phyloP scores from a whole-genome alignment of 2,329 filamentous ascomycete genomes.

The Phialophora expanda region DNA sequence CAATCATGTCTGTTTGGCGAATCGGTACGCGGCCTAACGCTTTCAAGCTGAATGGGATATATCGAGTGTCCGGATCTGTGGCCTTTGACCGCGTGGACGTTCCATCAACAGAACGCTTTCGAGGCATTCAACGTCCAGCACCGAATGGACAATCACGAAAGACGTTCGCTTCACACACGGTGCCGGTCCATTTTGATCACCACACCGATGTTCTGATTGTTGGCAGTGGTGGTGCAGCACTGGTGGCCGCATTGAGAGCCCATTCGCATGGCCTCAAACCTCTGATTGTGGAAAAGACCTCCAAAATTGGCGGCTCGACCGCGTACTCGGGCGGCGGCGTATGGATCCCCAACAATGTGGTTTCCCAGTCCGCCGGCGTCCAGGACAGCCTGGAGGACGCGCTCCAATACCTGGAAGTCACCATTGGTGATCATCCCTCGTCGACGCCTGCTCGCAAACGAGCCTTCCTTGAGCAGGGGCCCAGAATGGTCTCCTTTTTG shows the following conservation, averaged over 20 bases:
- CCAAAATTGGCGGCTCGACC: slow-evolving; percentile 45
- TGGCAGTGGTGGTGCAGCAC: slow-evolving; percentile 44
- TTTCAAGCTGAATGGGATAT: too few species aligned
- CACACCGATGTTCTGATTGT: slow-evolving; percentile 43
- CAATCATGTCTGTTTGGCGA: too few species aligned
- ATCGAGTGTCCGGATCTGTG: too few species aligned
- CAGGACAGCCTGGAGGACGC: slow-evolving; percentile 14
- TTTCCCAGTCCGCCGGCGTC: slow-evolving; percentile 15
- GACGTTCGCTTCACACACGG: too few species aligned
- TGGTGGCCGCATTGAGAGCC: slow-evolving; percentile 44
- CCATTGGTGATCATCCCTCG: too few species aligned
- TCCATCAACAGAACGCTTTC: too few species aligned
- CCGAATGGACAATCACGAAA: too few species aligned
- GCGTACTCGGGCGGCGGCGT: slow-evolving; percentile 45
- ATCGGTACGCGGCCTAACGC: too few species aligned
- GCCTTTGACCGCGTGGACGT: too few species aligned
- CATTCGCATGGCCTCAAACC: slow-evolving; percentile 39
- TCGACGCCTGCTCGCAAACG: too few species aligned
- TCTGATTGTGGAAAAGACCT: slow-evolving; percentile 46
- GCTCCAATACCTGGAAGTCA: slow-evolving; percentile 8
- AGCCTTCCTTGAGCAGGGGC: slow-evolving; percentile 6
- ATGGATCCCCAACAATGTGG: slow-evolving; percentile 47
- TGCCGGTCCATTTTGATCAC: too few species aligned
- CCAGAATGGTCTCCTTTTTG: slow-evolving; percentile 18
- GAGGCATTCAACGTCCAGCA: too few species aligned